Evolutionary conservation across 129 eudicot genomes (phyloP).

Genomic region (Helichrysum umbraculigerum): DNA sequence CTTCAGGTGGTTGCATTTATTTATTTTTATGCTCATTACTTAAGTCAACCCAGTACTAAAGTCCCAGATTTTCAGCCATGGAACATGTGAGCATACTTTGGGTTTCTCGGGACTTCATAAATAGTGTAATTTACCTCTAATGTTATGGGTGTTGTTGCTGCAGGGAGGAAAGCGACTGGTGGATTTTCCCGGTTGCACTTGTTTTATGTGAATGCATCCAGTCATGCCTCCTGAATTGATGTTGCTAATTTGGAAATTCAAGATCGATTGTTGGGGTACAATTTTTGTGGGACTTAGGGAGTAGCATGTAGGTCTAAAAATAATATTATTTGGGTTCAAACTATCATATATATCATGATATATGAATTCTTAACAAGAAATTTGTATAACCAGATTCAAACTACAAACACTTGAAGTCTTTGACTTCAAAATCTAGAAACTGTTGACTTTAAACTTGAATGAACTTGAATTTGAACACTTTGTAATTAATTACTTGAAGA

Average conservation of each 20-base stretch:
- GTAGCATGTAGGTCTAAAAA: no score
- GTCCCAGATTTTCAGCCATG: conserved; percentile 70
- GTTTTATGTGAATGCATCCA: conserved; percentile 74
- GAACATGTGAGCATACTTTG: conserved; percentile 50
- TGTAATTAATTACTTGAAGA: no score
- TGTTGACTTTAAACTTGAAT: no score
- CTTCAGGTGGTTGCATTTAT: conserved; percentile 67
- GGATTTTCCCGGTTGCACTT: conserved; percentile 76
- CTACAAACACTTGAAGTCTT: no score
- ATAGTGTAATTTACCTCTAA: background rate
- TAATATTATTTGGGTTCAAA: no score
- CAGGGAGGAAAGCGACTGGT: conserved; percentile 91
- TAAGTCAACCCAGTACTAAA: conserved; percentile 43
- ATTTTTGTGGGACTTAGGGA: no score
- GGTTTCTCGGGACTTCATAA: background rate
- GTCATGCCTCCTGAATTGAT: conserved; percentile 63
- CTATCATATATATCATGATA: no score
- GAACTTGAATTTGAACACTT: no score
- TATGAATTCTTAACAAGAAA: no score
- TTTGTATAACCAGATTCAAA: no score
- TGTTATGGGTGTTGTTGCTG: conserved; percentile 5
- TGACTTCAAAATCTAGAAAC: no score
- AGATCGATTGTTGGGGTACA: conserved; percentile 77
- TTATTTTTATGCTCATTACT: conserved; percentile 62
- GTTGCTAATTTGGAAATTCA: conserved; percentile 87